Conservation (phyloP, 257 asterid genomes). For the Galeopsis tetrahit region DNA sequence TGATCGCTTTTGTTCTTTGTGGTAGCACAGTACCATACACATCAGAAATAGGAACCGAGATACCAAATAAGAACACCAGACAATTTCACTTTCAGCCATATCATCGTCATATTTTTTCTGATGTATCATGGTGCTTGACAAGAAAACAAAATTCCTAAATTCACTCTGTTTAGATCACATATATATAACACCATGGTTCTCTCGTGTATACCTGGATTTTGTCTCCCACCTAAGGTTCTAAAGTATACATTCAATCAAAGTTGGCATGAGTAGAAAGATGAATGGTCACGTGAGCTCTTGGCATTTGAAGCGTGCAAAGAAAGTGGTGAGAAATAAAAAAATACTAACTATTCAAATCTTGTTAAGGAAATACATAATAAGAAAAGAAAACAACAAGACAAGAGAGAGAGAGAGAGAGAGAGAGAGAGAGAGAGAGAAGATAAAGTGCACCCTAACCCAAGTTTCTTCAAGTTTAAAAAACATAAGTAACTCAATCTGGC, state of each 20-base stretch:
- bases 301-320: neutral
- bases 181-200: neutral
- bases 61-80: neutral
- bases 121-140: neutral
- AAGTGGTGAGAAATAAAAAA: neutral
- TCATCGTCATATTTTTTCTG: neutral
- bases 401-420: too few relatives aligned
- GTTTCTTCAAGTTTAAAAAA: neutral
- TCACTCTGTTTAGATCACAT: neutral
- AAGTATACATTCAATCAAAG: neutral
- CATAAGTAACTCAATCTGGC: neutral
- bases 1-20: neutral
- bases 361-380: neutral
- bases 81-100: neutral
- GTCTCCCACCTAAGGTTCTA: neutral
- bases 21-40: neutral
- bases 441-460: neutral
- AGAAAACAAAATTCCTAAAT: neutral
- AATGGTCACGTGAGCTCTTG: neutral
- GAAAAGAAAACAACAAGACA: neutral
- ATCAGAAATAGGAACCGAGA: neutral
- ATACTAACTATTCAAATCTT: neutral
- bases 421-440: neutral
- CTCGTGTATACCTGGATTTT: neutral
- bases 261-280: neutral